Percentiles rank a stretch among this genome's conserved stretches.
phyloP scores from a whole-genome alignment of 352 stramenopile genomes.

The Peronospora farinosa region DNA sequence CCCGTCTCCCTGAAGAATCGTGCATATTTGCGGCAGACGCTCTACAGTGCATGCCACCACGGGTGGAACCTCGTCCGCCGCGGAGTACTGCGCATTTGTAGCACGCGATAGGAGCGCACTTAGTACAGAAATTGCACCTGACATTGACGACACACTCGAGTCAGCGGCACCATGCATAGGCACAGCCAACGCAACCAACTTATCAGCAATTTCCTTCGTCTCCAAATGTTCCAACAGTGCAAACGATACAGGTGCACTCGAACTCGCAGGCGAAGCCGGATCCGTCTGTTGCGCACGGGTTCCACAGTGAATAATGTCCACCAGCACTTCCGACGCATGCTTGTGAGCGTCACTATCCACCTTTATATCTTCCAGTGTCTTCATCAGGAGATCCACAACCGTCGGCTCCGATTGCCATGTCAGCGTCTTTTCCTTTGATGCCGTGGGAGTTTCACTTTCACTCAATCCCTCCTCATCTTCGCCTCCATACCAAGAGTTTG shows the following conservation, averaged over 20 bases:
- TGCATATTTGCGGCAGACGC: slow-evolving; percentile 57
- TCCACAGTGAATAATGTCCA: slow-evolving; percentile 83
- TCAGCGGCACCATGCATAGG: slow-evolving; percentile 22
- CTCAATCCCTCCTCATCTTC: slow-evolving; percentile 69
- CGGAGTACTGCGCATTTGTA: slow-evolving; percentile 70
- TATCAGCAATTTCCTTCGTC: slow-evolving; percentile 61
- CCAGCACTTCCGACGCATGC: slow-evolving; percentile 72
- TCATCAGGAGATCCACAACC: slow-evolving; percentile 63
- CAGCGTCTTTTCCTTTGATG: slow-evolving; percentile 57
- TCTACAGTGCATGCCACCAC: slow-evolving; percentile 49
- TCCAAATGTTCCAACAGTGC: slow-evolving; percentile 75
- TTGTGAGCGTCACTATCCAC: slow-evolving; percentile 78
- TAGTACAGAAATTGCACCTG: slow-evolving; percentile 65
- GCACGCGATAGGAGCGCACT: slow-evolving; percentile 69
- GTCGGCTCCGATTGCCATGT: slow-evolving; percentile 66
- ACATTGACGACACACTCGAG: slow-evolving; percentile 70
- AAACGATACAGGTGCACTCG: slow-evolving; percentile 50
- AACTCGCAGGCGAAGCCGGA: slow-evolving; percentile 51
- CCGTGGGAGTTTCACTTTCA: slow-evolving; percentile 48
- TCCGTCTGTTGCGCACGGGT: slow-evolving; percentile 69
- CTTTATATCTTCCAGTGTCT: slow-evolving; percentile 38
- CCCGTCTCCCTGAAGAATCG: slow-evolving; percentile 53
- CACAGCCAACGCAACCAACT: slow-evolving; percentile 56
- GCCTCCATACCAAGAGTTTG: slow-evolving; percentile 68
- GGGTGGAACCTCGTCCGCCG: slow-evolving; percentile 53